These are phyloP conservation scores for Russula sp. DNA, from an alignment of 768 basidiomycete species.

Conservation along the genomic window DNA sequence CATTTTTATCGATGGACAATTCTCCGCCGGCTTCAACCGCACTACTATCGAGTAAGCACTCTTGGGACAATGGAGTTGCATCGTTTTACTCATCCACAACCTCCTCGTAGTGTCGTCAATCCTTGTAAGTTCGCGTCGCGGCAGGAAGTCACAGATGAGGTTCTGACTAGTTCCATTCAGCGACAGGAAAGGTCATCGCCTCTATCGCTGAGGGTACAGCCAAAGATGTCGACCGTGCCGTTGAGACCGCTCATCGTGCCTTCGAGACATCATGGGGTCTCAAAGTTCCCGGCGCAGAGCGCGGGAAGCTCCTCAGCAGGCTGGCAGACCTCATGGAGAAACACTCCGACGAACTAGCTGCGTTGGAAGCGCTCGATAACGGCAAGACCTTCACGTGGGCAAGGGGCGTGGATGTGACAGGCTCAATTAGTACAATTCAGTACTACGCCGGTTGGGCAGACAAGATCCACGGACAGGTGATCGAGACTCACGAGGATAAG, in stretches of 20 bases:
- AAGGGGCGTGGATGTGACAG: conserved; percentile 42
- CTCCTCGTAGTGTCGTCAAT: conserved; percentile 46
- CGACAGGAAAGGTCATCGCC: conserved; percentile 55
- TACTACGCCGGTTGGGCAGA: conserved; percentile 95
- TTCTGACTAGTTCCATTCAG: conserved; percentile 8
- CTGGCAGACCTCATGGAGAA: conserved; percentile 60
- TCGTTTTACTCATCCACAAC: no score
- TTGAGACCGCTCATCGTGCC: conserved; percentile 57
- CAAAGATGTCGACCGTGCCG: conserved; percentile 74
- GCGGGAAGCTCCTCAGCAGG: conserved; percentile 52
- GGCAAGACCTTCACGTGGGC: conserved; percentile 52
- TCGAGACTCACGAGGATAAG: conserved; percentile 51
- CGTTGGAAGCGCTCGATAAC: conserved; percentile 68
- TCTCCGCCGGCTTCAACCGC: conserved; percentile 47
- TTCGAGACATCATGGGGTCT: conserved; percentile 66
- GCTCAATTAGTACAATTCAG: conserved; percentile 46
- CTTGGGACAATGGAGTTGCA: no score
- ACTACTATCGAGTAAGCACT: conserved; percentile 54
- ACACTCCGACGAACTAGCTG: conserved; percentile 59
- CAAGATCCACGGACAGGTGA: conserved; percentile 70
- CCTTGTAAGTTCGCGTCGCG: conserved; percentile 34
- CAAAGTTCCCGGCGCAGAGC: conserved; percentile 46
- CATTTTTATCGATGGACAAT: conserved; percentile 68
- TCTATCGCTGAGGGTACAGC: conserved; percentile 51
- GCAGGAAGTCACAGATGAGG: not conserved